Base-by-base conservation (phyloP, 768 basidiomycete genomes). In the Phlebiopsis flavidoalba region DNA sequence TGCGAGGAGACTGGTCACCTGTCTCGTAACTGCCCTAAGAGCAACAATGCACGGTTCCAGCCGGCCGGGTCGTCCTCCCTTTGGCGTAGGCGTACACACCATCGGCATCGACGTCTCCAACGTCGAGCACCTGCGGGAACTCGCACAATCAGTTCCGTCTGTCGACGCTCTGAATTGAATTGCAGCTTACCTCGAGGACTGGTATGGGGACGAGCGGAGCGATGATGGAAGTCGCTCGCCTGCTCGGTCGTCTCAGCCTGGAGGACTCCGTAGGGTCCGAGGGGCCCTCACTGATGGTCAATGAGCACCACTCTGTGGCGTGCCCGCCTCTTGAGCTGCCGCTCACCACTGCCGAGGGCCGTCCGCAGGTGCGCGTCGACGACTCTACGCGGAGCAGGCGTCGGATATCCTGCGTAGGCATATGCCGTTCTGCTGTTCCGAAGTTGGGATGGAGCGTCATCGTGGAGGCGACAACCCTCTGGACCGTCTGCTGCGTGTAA, bases 1-100 rank as follows among this genome's bases (percentile, higher is more conserved):
- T 63, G 62, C 51, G 49, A 55, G 31, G 51, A 63, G 55, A 14
- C 62, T 7, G 62, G 62, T 1, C 58, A 63, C 22, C n/a, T 63
- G 3, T 33, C 62, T 6, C 58, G 53, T 11, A 49, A 63, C 33
- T 63, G 62, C 24, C 62, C 62, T 1, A 26, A 35, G 35, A 40
- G 36, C 11, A 63, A 11, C 19, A 2, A 19, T 22, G 47, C 46
- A 1, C 43, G 26, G 17, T 63, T 58, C n/a, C 45, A 31, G 37
- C 37, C 5, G 33, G 4, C n/a, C 21, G 26, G 62, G 62, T 1
- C 47, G 60, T 26, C 53, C 62, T 48, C 59, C 62, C n/a, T n/a
- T n/a, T 8, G 62, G 54, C 26, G 26, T 60, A 3, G 22, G 15
- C 4, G 31, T 22, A 2, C 22, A 43, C 22, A 60, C 36, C 40